Base-by-base conservation (phyloP, 805 yeast species). In the Alloascoidea africana region DNA sequence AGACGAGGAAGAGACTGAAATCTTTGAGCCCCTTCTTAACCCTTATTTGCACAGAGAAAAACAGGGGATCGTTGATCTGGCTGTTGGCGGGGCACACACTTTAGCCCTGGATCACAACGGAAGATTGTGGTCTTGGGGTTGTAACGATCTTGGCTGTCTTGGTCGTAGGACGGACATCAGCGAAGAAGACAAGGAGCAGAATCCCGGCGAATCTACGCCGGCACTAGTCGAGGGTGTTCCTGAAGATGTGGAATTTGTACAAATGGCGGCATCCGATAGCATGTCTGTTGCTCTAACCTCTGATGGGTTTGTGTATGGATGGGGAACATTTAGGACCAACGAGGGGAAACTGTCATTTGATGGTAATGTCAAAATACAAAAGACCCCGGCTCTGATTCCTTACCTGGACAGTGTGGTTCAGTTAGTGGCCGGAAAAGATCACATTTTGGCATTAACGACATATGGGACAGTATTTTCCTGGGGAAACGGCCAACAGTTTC, bases 401-500 rank as follows among this genome's bases (percentile, higher is more conserved):
- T 68, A 65, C 36, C 68, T 78, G 39, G 71, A 66, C 45, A 69
- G 78, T 43, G 70, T 80, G 40, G 79, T 75, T 34, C 89, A 80
- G 53, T 55, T 82, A 43, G 87, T 87, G 1, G 65, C 76, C 1
- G 94, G 94, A 39, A 81, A 82, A 52, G 93, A 82, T 52, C 91
- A 82, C 49, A 50, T 82, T 14, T 54, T 82, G 34, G 87, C 85
- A 18, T 56, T 82, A 19, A 87, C 82, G 53, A 56, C 69, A 14
- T 76, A 71, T 49, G 94, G 94, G 41, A 63, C 76, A 39, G 89
- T 80, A 1, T 80, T 69, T 47, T 86, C 91, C 0, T 82, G 94
- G 94, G 94, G 94, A 48, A 81, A 80, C 54, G 89, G 91, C 15
- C 91, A 82, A 48, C 89, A 82, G 48, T 71, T 65, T 52, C 93